Base-by-base conservation (phyloP, 176 grass and related monocot species). In the Neostapfia colusana region DNA sequence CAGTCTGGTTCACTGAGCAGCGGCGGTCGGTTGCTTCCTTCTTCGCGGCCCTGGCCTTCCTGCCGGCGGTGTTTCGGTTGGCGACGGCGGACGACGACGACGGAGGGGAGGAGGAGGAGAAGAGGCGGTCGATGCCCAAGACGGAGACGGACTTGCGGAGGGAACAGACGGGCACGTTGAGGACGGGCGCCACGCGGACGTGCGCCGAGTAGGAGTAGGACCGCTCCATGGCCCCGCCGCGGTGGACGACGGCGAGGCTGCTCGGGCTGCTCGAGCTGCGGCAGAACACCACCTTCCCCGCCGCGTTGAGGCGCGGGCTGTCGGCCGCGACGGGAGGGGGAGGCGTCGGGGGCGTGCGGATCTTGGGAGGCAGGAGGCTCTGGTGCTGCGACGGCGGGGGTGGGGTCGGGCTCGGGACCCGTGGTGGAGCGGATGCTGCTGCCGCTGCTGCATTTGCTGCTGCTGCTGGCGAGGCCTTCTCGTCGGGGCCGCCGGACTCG, bases 201-300 rank as follows among this genome's bases (percentile, higher is more conserved):
- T 93, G 92, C 63, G 91, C 95, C 2, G 95, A 97, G 84, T 97
- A 97, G 7, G 95, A 97, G 84, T 97, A 97, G 7, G 95, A 97
- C 9, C 95, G 84, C 84, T 93, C 95, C 55, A 97, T 89, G 34
- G 73, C 67, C 2, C 84, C 86, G 0, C 93, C 48, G 48, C 15
- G 12, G 45, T 12, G 45, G 45, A n/a, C n/a, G n/a, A n/a, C n/a
- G n/a, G n/a, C n/a, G 7, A 93, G 92, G 83, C 89, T 97, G 64
- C 94, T 86, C 0, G 94, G 94, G 56, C 84, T 97, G 87, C 94
- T 97, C 8, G 94, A 93, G 86, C 89, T 91, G 39, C 94, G 81
- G 17, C 88, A 86, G 88, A 97, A 97, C 54, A 97, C 94, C 65
- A 97, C 91, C 88, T 91, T 97, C 10, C 94, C 94, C 1, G 94